Percentiles rank a stretch among this genome's conserved stretches.
Conservation (phyloP, 208 protist species). For the Crithidia expoeki region DNA sequence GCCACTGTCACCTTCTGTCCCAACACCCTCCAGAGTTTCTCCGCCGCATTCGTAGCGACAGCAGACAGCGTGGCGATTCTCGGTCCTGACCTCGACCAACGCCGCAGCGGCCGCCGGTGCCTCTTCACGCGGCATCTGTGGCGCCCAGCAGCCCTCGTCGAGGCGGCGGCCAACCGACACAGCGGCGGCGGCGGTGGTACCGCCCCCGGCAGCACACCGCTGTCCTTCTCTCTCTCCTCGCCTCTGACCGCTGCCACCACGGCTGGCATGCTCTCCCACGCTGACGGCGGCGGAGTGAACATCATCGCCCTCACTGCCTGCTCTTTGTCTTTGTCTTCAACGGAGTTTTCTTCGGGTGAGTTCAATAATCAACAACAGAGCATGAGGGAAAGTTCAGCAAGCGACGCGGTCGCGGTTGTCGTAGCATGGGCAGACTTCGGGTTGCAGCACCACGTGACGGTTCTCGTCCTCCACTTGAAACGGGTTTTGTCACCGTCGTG, state of each 20-base stretch:
- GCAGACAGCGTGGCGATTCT: conserved; percentile 59
- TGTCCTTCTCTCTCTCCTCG: conserved; percentile 9
- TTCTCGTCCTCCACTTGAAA: conserved; percentile 11
- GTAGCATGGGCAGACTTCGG: conserved; percentile 29
- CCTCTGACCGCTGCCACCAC: conserved; percentile 7
- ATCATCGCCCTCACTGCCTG: conserved; percentile 35
- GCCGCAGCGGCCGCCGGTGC: conserved; percentile 29
- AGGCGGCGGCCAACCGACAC: background rate
- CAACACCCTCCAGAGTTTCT: conserved; percentile 33
- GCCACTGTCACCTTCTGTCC: conserved; percentile 48
- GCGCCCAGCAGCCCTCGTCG: conserved; percentile 29
- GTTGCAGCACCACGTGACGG: conserved; percentile 33
- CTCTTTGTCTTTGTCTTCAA: background rate
- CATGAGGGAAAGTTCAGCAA: background rate
- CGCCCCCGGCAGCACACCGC: background rate
- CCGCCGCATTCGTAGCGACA: conserved; percentile 56
- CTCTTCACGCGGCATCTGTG: conserved; percentile 57
- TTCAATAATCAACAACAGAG: background rate
- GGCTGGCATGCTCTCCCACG: conserved; percentile 13
- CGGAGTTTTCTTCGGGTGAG: background rate
- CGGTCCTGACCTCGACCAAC: conserved; percentile 55
- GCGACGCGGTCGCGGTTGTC: conserved; percentile 25
- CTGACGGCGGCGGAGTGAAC: conserved; percentile 22
- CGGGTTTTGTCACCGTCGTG: conserved; percentile 18
- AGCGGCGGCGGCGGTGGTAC: background rate